phyloP scores from a whole-genome alignment of 2,329 filamentous ascomycete genomes.

The Sclerotinia borealis region DNA sequence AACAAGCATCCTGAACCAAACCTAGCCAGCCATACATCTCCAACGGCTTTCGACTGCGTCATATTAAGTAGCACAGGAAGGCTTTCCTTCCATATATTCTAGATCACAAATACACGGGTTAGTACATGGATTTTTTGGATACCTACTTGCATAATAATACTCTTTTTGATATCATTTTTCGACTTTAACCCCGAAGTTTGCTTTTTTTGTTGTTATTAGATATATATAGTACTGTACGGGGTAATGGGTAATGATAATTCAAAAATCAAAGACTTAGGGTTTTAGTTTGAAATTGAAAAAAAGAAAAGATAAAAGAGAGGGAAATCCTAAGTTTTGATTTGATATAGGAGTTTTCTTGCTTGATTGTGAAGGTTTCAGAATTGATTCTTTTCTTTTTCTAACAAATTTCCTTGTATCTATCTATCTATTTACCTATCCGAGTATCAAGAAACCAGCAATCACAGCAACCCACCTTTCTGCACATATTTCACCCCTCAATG shows the following conservation, averaged over 20 bases:
- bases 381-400: not conserved
- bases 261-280: no score
- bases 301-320: not conserved
- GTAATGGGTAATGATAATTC: no score
- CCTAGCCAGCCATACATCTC: not conserved
- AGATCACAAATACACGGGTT: constrained; percentile 9
- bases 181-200: not conserved
- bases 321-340: not conserved
- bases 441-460: no score
- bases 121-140: constrained; percentile 7
- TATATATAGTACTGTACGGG: no score
- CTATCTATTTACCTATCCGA: not conserved
- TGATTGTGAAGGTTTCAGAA: not conserved
- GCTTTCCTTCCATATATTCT: not conserved
- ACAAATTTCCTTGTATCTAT: not conserved
- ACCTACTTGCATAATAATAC: constrained; percentile 8
- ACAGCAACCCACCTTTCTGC: not conserved
- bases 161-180: not conserved
- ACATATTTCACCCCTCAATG: not conserved
- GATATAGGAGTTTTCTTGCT: not conserved
- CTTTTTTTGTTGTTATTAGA: not conserved
- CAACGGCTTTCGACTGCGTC: constrained; percentile 2
- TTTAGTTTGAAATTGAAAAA: not conserved
- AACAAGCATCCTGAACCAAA: not conserved
- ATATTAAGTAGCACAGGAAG: not conserved